Evolutionary conservation across 495 filamentous ascomycete genomes (phyloP), one percentile per base, ranked within the genome.

Genomic region (Thermothielavioides terrestris): DNA sequence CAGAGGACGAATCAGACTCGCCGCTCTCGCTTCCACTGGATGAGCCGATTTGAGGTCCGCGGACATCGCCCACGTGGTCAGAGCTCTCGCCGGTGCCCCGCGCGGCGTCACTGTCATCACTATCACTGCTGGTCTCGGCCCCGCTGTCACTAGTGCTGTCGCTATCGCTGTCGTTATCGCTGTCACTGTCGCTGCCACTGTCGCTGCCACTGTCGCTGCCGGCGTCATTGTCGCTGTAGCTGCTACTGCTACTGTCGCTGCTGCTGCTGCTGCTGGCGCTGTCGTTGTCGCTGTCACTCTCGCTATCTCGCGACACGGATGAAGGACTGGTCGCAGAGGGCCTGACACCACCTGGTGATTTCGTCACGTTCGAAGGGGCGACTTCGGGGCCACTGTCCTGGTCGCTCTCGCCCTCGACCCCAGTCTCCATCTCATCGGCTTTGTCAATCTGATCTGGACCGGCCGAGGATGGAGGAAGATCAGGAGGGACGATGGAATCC

Each of bases 401-500:
- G 8, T 50, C 52, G 28, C 21, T 45, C 6, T 35, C 20, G 15
- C 12, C 25, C 1, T 27, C 20, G 26, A 18, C 6, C 4, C 9
- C 20, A 5, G 4, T 39, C 8, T 56, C 49, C 1, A 38, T 36
- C 22, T 31, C 35, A 3, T 17, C n/a, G 12, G 14, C 20, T 12
- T 38, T 21, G 1, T 42, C 47, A 14, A 47, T 46, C 8, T 37
- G 42, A 12, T 54, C 46, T 26, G 46, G 36, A 6, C 41, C 10
- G 14, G 18, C 22, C 15, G 9, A 11, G 9, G 30, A 28, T 25
- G 21, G n/a, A 0, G 23, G 2, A 7, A 1, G 15, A 20, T 26
- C 44, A n/a, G 40, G 37, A 31, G 54, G 58, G n/a, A 51, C 67
- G n/a, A 53, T 42, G 34, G 60, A 53, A 20, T 58, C 39, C 2